A percentile compares a stretch with the other conserved stretches of the same genome.
Conservation (phyloP, 2,329 filamentous ascomycete species). For the Aureobasidium lini region DNA sequence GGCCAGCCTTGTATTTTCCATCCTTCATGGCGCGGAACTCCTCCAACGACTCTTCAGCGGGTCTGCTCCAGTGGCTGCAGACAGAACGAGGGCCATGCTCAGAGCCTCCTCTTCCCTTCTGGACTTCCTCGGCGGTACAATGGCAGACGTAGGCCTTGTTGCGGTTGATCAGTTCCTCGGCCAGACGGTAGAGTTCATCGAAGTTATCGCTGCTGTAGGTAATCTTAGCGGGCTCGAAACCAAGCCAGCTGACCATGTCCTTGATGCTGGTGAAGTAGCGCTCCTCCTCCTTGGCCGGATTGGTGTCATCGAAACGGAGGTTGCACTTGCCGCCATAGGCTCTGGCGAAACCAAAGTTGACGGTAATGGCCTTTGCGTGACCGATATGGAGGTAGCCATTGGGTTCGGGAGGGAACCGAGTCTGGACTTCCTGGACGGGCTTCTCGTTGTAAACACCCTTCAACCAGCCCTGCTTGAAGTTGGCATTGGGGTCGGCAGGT, state of each 20-base stretch:
- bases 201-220: conserved; percentile 92
- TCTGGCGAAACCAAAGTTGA: conserved; percentile 92
- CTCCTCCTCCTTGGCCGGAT: conserved; percentile 88
- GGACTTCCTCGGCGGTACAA: conserved; percentile 76
- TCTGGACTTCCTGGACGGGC: conserved; percentile 37
- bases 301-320: conserved; percentile 86
- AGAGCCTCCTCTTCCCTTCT: conserved; percentile 76
- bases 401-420: conserved; percentile 53
- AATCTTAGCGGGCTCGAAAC: conserved; percentile 69
- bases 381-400: conserved; percentile 93
- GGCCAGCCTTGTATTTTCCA: conserved; percentile 77
- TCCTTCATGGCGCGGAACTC: conserved; percentile 89
- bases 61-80: conserved; percentile 70
- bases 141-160: conserved; percentile 76
- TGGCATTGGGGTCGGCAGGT: conserved; percentile 30
- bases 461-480: conserved; percentile 44
- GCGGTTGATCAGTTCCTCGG: conserved; percentile 70
- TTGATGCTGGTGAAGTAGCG: conserved; percentile 83
- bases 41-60: conserved; percentile 64
- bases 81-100: conserved; percentile 63
- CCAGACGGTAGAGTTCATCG: conserved; percentile 76
- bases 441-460: conserved; percentile 45
- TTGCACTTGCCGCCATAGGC: conserved; percentile 72
- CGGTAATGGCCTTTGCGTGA: conserved; percentile 88
- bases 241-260: conserved; percentile 81